Percentiles rank a stretch among this genome's conserved stretches.
phyloP scores from a whole-genome alignment of 2,329 filamentous ascomycete genomes.

The Sarocladiaceae sp. region DNA sequence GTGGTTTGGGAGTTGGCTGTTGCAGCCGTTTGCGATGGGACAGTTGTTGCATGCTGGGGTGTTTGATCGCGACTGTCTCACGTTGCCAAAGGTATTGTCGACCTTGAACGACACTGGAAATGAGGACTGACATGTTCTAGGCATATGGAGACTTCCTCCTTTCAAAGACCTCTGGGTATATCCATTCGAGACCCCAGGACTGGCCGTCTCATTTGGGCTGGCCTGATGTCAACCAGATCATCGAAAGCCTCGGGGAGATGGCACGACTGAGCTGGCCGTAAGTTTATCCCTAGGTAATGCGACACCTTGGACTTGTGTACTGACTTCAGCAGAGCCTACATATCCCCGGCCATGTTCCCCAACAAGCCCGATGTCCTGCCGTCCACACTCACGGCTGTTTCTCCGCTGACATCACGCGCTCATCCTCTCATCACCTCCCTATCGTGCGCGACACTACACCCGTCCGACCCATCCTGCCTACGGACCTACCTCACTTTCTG shows the following conservation, averaged over 20 bases:
- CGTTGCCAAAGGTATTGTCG: slow-evolving; percentile 43
- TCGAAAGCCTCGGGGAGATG: slow-evolving; percentile 77
- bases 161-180: slow-evolving; percentile 70
- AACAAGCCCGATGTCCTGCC: slow-evolving; percentile 59
- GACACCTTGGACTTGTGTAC: slow-evolving; percentile 9
- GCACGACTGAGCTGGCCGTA: slow-evolving; percentile 79
- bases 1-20: slow-evolving; percentile 81
- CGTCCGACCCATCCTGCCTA: slow-evolving; percentile 78
- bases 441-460: slow-evolving; percentile 86
- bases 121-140: slow-evolving; percentile 15
- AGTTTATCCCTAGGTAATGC: slow-evolving; percentile 33
- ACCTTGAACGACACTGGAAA: not conserved
- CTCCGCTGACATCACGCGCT: slow-evolving; percentile 73
- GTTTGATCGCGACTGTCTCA: slow-evolving; percentile 68
- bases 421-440: slow-evolving; percentile 81
- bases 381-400: slow-evolving; percentile 57
- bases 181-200: slow-evolving; percentile 63
- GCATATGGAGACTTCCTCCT: slow-evolving; percentile 48
- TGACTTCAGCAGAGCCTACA: slow-evolving; percentile 52
- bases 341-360: slow-evolving; percentile 83
- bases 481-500: slow-evolving; percentile 85
- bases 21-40: slow-evolving; percentile 70
- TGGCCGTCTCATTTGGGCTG: slow-evolving; percentile 63
- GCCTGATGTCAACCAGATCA: slow-evolving; percentile 69
- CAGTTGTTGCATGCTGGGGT: slow-evolving; percentile 71